Conservation (phyloP, 805 yeast species). For the Monosporozyma aquatica region DNA sequence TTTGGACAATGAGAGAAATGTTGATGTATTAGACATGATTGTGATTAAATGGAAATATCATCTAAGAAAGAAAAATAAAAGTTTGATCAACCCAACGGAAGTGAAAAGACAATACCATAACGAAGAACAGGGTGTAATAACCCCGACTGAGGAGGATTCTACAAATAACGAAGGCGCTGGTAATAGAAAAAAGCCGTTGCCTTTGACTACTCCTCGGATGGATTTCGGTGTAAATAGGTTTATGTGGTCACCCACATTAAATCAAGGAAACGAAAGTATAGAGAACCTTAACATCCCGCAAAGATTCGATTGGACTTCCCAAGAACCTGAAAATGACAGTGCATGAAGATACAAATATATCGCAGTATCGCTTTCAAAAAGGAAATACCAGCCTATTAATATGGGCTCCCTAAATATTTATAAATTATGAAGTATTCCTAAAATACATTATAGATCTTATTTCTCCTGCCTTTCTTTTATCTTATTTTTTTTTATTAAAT, state of each 20-base stretch:
- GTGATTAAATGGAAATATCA: conserved; percentile 30
- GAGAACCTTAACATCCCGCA: not conserved
- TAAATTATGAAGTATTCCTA: too few relatives aligned
- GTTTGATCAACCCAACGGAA: not conserved
- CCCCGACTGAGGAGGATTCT: not conserved
- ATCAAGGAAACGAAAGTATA: not conserved
- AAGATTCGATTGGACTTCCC: not conserved
- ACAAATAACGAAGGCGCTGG: not conserved
- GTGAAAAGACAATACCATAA: too few relatives aligned
- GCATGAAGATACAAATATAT: too few relatives aligned
- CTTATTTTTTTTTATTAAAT: too few relatives aligned
- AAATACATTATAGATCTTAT: too few relatives aligned
- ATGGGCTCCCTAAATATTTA: too few relatives aligned
- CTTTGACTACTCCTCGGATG: conserved; percentile 17
- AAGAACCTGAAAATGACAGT: not conserved
- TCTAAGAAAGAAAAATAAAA: conserved; percentile 5
- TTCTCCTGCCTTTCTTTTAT: too few relatives aligned
- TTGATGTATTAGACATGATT: conserved; percentile 32
- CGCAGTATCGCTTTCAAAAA: too few relatives aligned
- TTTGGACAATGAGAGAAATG: conserved; percentile 25
- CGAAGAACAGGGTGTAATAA: not conserved
- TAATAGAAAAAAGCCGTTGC: not conserved
- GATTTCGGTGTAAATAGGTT: conserved; percentile 23
- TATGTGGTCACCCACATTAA: conserved; percentile 23
- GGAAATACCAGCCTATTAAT: too few relatives aligned